phyloP scores from a whole-genome alignment of 2,329 filamentous ascomycete species.

The Sporothrix euskadiensis region DNA sequence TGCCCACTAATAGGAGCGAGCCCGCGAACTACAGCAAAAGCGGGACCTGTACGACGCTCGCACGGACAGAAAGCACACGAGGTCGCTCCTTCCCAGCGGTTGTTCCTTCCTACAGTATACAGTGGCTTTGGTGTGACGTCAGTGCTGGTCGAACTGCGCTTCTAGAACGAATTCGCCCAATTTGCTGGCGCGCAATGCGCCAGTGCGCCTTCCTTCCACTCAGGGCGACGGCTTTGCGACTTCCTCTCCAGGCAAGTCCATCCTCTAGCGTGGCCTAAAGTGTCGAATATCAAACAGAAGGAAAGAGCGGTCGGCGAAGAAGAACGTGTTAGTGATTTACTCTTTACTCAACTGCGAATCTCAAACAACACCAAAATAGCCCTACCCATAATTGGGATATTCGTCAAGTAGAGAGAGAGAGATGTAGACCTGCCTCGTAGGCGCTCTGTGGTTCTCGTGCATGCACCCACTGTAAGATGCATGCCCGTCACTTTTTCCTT shows the following conservation, averaged over 20 bases:
- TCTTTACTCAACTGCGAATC: background rate
- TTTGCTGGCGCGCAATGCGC: background rate
- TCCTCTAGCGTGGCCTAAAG: background rate
- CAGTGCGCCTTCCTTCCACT: background rate
- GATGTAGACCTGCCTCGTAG: background rate
- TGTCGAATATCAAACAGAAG: background rate
- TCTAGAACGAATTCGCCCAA: background rate
- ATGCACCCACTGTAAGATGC: background rate
- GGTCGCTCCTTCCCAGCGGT: background rate
- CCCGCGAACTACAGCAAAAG: background rate
- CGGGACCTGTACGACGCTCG: background rate
- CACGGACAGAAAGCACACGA: background rate
- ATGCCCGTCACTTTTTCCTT: background rate
- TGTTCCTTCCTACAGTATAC: background rate
- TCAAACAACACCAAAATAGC: background rate
- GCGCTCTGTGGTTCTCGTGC: background rate
- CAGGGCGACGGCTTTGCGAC: background rate
- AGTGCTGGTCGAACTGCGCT: background rate
- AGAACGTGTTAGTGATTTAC: background rate
- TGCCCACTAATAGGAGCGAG: background rate
- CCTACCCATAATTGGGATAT: conserved; percentile 2
- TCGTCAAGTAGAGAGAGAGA: background rate
- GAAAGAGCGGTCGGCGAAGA: background rate
- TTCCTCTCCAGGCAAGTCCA: background rate
- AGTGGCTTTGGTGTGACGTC: conserved; percentile 10